Evolutionary conservation across 1,139 yeast species (phyloP), one percentile per base, ranked within the genome.

Genomic region (Diutina catenulata): DNA sequence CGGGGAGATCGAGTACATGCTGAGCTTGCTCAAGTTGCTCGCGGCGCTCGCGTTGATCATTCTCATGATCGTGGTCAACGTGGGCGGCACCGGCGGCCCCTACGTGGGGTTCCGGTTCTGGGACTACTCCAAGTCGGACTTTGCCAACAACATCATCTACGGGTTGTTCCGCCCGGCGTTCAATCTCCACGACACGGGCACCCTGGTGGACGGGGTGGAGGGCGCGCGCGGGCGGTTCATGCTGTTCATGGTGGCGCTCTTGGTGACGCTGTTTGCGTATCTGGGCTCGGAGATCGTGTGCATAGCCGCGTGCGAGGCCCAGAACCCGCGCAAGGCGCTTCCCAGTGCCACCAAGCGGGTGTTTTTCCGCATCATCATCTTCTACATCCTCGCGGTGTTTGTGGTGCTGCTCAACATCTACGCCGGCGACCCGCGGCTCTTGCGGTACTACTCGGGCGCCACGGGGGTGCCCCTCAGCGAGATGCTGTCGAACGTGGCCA

Each of bases 251-350:
- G 71, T 76, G 1, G 84, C 91, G 0, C 59, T 76, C 1, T 60
- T 76, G 39, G 73, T 76, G 20, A 79, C 87, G 0, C 67, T 83
- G 0, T 81, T 79, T 50, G 79, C 93, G 0, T 83, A 78, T 49
- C 74, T 80, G 40, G 94, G 94, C 0, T 78, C 88, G 0, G 94
- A 83, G 48, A 76, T 80, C 43, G 93, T 84, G 20, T 79, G 82
- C 46, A 75, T 84, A 42, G 88, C 94, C 1, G 91, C 94, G 2
- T 83, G 91, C 52, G 95, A 86, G 54, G 83, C 91, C 9, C 67
- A 80, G 43, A 80, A 82, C 47, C 94, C 95, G 1, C 67, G 94
- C 44, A 74, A 72, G 44, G 76, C 93, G 0, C 62, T 84, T 20
- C 94, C 94, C 2, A 70, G 78, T 11, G 94, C 94, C 0, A 80